Conservation (phyloP, 2,329 filamentous ascomycete species). For the Cadophora malorum region DNA sequence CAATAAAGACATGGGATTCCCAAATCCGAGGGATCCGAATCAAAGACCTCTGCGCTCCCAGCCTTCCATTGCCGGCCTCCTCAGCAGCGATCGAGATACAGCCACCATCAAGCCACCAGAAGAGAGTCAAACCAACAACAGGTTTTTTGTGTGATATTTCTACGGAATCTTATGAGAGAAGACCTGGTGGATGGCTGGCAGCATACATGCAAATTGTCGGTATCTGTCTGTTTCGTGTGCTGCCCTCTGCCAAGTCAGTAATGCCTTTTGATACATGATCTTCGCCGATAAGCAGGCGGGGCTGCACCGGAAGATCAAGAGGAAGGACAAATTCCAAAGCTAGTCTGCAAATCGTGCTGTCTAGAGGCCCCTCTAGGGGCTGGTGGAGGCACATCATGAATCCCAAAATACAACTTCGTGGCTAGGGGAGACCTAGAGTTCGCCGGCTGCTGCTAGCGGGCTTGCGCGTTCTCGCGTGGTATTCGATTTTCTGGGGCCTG, state of each 20-base stretch:
- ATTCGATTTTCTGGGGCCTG: background rate
- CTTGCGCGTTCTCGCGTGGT: conserved; percentile 15
- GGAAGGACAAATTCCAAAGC: background rate
- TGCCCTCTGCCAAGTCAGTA: conserved; percentile 20
- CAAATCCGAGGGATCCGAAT: conserved; percentile 15
- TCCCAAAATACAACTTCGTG: conserved; percentile 1
- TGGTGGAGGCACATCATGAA: background rate
- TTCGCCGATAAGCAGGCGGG: conserved; percentile 21
- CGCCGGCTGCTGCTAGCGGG: conserved; percentile 3
- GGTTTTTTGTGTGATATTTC: conserved; percentile 8
- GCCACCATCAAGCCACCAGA: conserved; percentile 9
- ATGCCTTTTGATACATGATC: conserved; percentile 25
- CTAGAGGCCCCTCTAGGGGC: background rate
- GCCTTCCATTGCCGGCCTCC: conserved; percentile 4
- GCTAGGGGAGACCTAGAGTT: conserved; percentile 13
- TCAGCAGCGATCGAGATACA: background rate
- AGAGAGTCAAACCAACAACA: conserved; percentile 1
- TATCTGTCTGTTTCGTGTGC: conserved; percentile 11
- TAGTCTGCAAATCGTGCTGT: conserved; percentile 3
- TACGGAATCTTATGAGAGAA: background rate
- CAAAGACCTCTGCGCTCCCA: background rate
- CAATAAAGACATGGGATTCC: conserved; percentile 17
- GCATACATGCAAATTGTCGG: background rate
- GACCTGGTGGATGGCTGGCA: background rate
- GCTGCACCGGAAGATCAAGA: background rate